Evolutionary conservation across 192 early-diverging fungal genomes (phyloP).

Genomic region (Entomortierella chlamydospora): DNA sequence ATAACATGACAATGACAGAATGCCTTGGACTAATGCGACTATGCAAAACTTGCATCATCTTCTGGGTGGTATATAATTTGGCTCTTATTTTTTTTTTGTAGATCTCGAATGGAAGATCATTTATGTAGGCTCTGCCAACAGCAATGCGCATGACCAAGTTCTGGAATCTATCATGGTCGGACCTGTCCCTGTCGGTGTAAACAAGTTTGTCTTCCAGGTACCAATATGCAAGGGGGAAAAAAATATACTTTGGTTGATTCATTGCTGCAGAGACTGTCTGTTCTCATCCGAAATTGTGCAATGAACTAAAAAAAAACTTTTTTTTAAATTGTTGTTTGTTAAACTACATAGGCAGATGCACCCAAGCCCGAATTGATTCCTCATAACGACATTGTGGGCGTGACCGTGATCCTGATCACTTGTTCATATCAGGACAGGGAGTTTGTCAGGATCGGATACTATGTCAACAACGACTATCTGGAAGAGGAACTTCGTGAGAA

Average conservation of each 20-base stretch:
- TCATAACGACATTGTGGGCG: slow-evolving; percentile 83
- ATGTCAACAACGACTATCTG: slow-evolving; percentile 95
- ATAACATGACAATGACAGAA: too few species aligned
- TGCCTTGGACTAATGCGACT: too few species aligned
- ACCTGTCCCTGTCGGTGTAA: slow-evolving; percentile 93
- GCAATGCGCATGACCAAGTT: slow-evolving; percentile 87
- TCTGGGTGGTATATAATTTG: neutral
- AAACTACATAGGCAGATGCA: slow-evolving; percentile 65
- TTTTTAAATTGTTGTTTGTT: too few species aligned
- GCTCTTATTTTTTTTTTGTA: slow-evolving; percentile 34
- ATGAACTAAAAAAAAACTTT: too few species aligned
- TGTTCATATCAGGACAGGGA: slow-evolving; percentile 91
- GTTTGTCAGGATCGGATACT: slow-evolving; percentile 98
- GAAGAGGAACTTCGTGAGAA: slow-evolving; percentile 84
- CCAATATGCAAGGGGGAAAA: neutral
- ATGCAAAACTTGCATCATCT: too few species aligned
- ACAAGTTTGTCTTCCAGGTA: slow-evolving; percentile 95
- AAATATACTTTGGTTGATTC: neutral
- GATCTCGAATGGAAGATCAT: slow-evolving; percentile 98
- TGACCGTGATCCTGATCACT: slow-evolving; percentile 91
- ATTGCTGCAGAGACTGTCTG: too few species aligned
- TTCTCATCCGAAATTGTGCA: too few species aligned
- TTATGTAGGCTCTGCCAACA: slow-evolving; percentile 92
- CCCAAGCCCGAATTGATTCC: slow-evolving; percentile 84
- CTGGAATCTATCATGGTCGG: slow-evolving; percentile 96